Conservation (phyloP, 2,329 filamentous ascomycete species). For the Aspergillus phoenicis region DNA sequence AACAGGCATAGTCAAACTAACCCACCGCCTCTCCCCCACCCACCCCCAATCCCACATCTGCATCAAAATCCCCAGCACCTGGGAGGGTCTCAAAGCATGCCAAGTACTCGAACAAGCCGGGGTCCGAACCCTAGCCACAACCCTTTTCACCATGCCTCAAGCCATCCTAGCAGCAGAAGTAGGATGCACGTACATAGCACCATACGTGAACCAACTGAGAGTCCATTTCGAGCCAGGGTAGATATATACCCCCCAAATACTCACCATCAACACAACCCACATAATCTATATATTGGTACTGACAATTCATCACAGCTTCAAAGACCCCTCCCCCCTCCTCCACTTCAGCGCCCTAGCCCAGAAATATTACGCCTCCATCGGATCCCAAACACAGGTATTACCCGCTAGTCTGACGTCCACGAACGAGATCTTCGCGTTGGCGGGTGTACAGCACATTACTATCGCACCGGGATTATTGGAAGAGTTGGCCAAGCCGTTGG, state of each 20-base stretch:
- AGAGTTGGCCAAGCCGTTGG: slow-evolving; percentile 48
- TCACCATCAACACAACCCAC: background rate
- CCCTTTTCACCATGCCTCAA: slow-evolving; percentile 64
- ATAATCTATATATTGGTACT: background rate
- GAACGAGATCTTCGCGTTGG: slow-evolving; percentile 61
- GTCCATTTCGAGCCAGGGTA: slow-evolving; percentile 58
- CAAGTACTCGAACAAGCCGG: slow-evolving; percentile 55
- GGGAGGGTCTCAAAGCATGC: slow-evolving; percentile 65
- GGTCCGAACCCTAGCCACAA: slow-evolving; percentile 64
- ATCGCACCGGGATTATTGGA: slow-evolving; percentile 57
- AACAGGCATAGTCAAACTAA: slow-evolving; percentile 55
- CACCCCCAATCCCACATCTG: slow-evolving; percentile 57
- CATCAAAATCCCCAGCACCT: slow-evolving; percentile 66
- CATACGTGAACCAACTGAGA: slow-evolving; percentile 66
- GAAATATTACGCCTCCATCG: slow-evolving; percentile 52
- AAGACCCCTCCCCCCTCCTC: slow-evolving; percentile 41
- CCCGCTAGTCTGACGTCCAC: slow-evolving; percentile 61
- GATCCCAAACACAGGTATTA: slow-evolving; percentile 54
- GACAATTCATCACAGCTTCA: slow-evolving; percentile 11
- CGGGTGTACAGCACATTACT: slow-evolving; percentile 62
- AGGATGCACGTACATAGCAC: slow-evolving; percentile 64
- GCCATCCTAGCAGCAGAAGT: slow-evolving; percentile 60
- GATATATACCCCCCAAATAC: background rate
- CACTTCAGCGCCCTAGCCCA: slow-evolving; percentile 56
- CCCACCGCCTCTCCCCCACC: slow-evolving; percentile 46